Conservation (phyloP, 208 protist genomes). For the Naegleria fowleri region DNA sequence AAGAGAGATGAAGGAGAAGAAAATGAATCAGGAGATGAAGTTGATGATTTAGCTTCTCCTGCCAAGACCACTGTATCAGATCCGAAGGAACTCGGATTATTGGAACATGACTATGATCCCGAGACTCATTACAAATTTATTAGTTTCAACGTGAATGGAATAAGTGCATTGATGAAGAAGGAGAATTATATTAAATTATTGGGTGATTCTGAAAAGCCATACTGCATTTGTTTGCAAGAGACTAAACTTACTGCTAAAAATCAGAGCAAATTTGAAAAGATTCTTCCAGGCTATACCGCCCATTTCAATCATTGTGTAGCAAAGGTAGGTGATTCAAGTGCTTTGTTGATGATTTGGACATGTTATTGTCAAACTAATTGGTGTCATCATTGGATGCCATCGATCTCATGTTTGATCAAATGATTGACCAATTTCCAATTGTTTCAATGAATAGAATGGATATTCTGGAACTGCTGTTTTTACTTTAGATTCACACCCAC, state of each 20-base stretch:
- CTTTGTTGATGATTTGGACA: too few relatives aligned
- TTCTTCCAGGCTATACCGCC: slow-evolving; percentile 63
- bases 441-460: too few relatives aligned
- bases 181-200: slow-evolving; percentile 48
- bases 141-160: slow-evolving; percentile 82
- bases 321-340: slow-evolving; percentile 33
- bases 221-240: slow-evolving; percentile 79
- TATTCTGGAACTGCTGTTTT: slow-evolving; percentile 78
- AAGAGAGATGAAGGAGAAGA: too few relatives aligned
- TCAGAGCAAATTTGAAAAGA: slow-evolving; percentile 42
- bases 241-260: slow-evolving; percentile 76
- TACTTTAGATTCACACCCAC: slow-evolving; percentile 41
- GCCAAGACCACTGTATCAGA: too few relatives aligned
- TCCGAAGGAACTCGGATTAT: too few relatives aligned
- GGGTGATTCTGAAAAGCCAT: slow-evolving; percentile 58
- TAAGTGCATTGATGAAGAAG: slow-evolving; percentile 71
- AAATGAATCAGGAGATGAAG: too few relatives aligned
- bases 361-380: slow-evolving; percentile 57
- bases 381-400: too few relatives aligned
- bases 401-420: too few relatives aligned
- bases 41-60: too few relatives aligned
- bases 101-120: slow-evolving; percentile 47
- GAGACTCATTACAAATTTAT: slow-evolving; percentile 69
- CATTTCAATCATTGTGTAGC: slow-evolving; percentile 61
- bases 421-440: too few relatives aligned